A percentile compares a stretch with the other conserved stretches of the same genome.
Evolutionary conservation across 2,329 filamentous ascomycete species (phyloP).

Genomic region (Alternaria sp.): DNA sequence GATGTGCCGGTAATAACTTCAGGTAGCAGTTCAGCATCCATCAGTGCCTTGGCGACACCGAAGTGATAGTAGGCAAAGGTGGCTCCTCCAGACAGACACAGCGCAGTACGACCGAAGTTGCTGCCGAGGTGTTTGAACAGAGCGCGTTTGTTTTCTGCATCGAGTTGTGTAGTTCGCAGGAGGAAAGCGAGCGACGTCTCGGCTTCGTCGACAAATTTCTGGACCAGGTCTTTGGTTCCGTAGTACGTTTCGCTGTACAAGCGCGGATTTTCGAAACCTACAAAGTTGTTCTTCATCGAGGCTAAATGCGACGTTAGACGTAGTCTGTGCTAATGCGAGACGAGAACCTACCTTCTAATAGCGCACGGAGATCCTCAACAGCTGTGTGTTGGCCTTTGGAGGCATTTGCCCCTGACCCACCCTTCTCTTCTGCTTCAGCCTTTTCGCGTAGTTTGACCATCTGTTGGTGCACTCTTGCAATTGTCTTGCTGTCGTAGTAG

Average conservation of each 20-base stretch:
- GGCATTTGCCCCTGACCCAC: slow-evolving; percentile 39
- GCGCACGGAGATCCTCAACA: slow-evolving; percentile 76
- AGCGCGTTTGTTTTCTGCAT: slow-evolving; percentile 75
- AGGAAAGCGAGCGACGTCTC: slow-evolving; percentile 74
- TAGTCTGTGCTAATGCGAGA: background rate
- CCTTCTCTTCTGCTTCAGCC: slow-evolving; percentile 65
- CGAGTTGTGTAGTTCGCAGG: slow-evolving; percentile 71
- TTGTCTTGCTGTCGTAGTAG: slow-evolving; percentile 88
- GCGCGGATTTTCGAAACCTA: slow-evolving; percentile 89
- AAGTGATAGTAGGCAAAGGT: slow-evolving; percentile 98
- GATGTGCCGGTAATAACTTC: slow-evolving; percentile 97
- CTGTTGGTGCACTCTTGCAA: slow-evolving; percentile 78
- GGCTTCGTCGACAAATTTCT: slow-evolving; percentile 87
- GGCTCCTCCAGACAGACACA: slow-evolving; percentile 92
- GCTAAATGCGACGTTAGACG: slow-evolving; percentile 53
- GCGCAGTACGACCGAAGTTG: slow-evolving; percentile 89
- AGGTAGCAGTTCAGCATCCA: slow-evolving; percentile 85
- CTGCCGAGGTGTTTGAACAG: slow-evolving; percentile 89
- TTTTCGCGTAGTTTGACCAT: slow-evolving; percentile 68
- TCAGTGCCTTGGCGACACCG: slow-evolving; percentile 85
- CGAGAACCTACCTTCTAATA: slow-evolving; percentile 67
- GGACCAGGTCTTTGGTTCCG: slow-evolving; percentile 93
- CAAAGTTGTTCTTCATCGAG: slow-evolving; percentile 97
- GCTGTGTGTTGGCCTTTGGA: slow-evolving; percentile 55
- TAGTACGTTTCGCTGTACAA: slow-evolving; percentile 98